A percentile compares a stretch with the other conserved stretches of the same genome.
phyloP scores from a whole-genome alignment of 2,329 filamentous ascomycete species.

The Setomelanomma holmii region DNA sequence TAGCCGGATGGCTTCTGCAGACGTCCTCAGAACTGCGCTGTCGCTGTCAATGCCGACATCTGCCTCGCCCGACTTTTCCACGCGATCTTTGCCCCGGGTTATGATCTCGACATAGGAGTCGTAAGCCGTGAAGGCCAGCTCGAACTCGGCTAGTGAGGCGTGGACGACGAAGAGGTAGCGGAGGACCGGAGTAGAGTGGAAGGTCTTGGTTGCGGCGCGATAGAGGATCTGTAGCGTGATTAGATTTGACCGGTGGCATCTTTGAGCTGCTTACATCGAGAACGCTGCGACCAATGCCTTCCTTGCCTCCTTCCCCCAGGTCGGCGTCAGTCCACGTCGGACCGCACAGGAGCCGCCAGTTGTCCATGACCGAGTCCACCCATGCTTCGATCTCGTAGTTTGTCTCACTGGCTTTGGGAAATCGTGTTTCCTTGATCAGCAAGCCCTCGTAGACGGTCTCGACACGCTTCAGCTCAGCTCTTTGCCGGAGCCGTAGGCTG shows the following conservation, averaged over 20 bases:
- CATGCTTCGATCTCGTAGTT: slow-evolving; percentile 84
- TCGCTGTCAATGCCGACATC: slow-evolving; percentile 81
- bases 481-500: slow-evolving; percentile 58
- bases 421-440: slow-evolving; percentile 78
- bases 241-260: not conserved
- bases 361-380: slow-evolving; percentile 78
- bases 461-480: slow-evolving; percentile 78
- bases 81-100: slow-evolving; percentile 81
- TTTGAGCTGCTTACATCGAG: slow-evolving; percentile 65
- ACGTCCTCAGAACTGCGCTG: slow-evolving; percentile 75
- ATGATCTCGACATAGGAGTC: slow-evolving; percentile 92
- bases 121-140: slow-evolving; percentile 87
- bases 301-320: slow-evolving; percentile 80
- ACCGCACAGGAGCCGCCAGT: slow-evolving; percentile 85
- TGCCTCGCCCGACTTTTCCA: slow-evolving; percentile 73
- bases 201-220: slow-evolving; percentile 88
- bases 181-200: slow-evolving; percentile 89
- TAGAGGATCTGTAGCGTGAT: slow-evolving; percentile 72
- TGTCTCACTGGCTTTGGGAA: slow-evolving; percentile 81
- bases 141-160: slow-evolving; percentile 86
- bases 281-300: slow-evolving; percentile 75
- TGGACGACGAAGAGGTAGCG: slow-evolving; percentile 89
- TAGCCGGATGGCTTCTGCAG: slow-evolving; percentile 79
- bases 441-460: slow-evolving; percentile 81
- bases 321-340: slow-evolving; percentile 81